These are phyloP conservation scores for Penicillium rolfsii DNA, from an alignment of 2,329 filamentous ascomycete genomes.

Conservation along the genomic window DNA sequence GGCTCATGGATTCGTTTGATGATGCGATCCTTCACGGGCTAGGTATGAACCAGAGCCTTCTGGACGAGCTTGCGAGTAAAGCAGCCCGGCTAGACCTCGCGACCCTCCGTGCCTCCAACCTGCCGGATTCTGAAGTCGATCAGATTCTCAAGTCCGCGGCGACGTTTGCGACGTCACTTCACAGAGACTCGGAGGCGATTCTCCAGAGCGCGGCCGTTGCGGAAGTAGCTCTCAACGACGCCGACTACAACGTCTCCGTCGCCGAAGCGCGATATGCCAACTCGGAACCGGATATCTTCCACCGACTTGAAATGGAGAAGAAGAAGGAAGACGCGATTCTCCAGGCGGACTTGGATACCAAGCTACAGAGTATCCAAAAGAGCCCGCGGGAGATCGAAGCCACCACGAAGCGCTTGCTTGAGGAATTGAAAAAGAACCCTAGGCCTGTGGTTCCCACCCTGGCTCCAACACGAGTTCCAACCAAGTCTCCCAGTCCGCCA, in stretches of 20 bases:
- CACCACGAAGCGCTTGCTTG: constrained; percentile 46
- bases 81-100: constrained; percentile 44
- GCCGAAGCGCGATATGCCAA: constrained; percentile 55
- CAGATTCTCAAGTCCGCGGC: constrained; percentile 44
- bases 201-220: constrained; percentile 52
- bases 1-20: constrained; percentile 56
- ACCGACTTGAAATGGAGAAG: constrained; percentile 51
- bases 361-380: constrained; percentile 48
- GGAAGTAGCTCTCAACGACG: constrained; percentile 55
- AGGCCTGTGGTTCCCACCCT: background rate
- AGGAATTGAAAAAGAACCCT: constrained; percentile 37
- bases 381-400: constrained; percentile 42
- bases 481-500: constrained; percentile 11
- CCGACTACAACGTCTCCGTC: constrained; percentile 58
- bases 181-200: constrained; percentile 51
- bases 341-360: constrained; percentile 45
- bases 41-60: constrained; percentile 55
- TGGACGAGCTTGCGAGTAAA: constrained; percentile 53
- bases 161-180: constrained; percentile 45
- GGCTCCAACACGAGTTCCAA: constrained; percentile 14
- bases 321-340: constrained; percentile 54
- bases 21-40: constrained; percentile 55
- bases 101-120: constrained; percentile 37
- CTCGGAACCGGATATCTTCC: constrained; percentile 47
- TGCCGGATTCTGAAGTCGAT: constrained; percentile 42